Percentiles rank a stretch among this genome's conserved stretches.
Evolutionary conservation across 257 asterid species (phyloP).

Genomic region (Cruciata laevipes): DNA sequence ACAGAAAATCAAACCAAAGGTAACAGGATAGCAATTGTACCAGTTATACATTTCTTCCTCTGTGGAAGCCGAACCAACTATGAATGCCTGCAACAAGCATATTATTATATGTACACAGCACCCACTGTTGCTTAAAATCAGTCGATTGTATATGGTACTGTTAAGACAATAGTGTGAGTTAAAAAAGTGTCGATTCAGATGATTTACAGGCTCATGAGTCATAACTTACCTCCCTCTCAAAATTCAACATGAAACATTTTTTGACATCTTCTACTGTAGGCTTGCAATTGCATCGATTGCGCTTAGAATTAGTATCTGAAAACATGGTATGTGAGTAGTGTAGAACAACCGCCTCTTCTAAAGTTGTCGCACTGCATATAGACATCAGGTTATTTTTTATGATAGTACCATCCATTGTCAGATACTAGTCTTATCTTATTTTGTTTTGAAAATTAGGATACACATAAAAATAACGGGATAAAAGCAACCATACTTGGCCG

Average conservation of each 20-base stretch:
- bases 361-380: slow-evolving; percentile 36
- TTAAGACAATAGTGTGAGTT: not conserved
- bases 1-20: no score
- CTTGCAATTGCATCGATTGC: slow-evolving; percentile 82
- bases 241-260: slow-evolving; percentile 72
- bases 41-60: slow-evolving; percentile 44
- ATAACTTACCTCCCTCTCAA: slow-evolving; percentile 69
- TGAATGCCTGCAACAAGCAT: slow-evolving; percentile 33
- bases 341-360: slow-evolving; percentile 75
- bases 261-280: slow-evolving; percentile 74
- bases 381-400: not conserved
- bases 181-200: not conserved
- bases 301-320: slow-evolving; percentile 74
- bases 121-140: no score
- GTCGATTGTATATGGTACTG: no score
- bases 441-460: no score
- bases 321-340: slow-evolving; percentile 79
- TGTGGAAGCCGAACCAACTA: slow-evolving; percentile 36
- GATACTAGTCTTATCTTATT: no score
- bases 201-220: not conserved
- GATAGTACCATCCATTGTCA: no score
- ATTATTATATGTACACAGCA: no score
- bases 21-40: slow-evolving; percentile 17
- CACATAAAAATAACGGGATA: no score
- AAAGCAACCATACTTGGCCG: no score